Percentiles rank a stretch among this genome's conserved stretches.
phyloP scores from a whole-genome alignment of 78 protist species.

The Chrysochromulina parva region DNA sequence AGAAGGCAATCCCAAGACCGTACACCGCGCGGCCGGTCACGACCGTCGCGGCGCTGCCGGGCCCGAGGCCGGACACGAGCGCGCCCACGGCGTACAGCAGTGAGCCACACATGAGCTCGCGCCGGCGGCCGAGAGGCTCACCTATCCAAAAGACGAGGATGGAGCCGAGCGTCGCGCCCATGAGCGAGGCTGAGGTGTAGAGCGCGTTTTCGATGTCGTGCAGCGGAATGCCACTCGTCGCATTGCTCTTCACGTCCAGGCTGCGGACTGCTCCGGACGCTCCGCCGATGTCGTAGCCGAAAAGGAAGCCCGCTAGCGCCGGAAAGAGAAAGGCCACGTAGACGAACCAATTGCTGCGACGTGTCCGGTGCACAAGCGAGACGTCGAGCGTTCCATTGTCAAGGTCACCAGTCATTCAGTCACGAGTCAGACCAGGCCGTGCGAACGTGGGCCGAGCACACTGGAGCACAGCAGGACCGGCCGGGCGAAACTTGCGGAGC shows the following conservation, averaged over 20 bases:
- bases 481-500: too few species aligned
- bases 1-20: neutral
- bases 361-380: too few species aligned
- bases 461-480: too few species aligned
- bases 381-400: too few species aligned
- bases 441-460: too few species aligned
- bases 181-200: neutral
- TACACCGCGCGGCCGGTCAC: neutral
- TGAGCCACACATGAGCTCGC: neutral
- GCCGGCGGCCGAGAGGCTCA: neutral
- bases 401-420: too few species aligned
- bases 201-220: neutral
- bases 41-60: neutral
- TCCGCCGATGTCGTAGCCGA: slow-evolving; percentile 16
- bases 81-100: neutral
- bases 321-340: neutral
- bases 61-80: neutral
- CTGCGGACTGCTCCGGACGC: neutral
- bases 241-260: neutral
- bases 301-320: neutral
- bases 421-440: too few species aligned
- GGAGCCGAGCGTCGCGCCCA: neutral
- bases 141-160: neutral
- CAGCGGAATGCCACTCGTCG: too few species aligned
- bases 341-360: neutral